phyloP scores from a whole-genome alignment of 2,329 filamentous ascomycete species.

The Penicillium hordei region DNA sequence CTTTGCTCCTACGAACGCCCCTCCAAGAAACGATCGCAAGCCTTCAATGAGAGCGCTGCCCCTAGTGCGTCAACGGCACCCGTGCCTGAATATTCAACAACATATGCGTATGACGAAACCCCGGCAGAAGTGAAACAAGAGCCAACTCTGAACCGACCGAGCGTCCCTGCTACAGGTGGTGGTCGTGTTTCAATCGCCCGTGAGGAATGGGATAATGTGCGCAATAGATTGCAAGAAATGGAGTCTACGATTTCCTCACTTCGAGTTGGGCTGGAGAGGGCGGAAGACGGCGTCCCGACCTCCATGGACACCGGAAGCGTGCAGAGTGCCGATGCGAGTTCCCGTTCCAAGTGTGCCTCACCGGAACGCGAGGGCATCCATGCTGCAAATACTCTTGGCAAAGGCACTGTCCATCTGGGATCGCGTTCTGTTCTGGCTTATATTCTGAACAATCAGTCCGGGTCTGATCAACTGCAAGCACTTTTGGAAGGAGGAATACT shows the following conservation, averaged over 20 bases:
- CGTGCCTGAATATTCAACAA: conserved; percentile 10
- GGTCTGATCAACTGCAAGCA: conserved; percentile 51
- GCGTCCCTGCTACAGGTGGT: conserved; percentile 17
- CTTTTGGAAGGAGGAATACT: conserved; percentile 61
- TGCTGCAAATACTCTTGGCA: conserved; percentile 59
- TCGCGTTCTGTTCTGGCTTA: conserved; percentile 63
- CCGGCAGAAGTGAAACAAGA: conserved; percentile 28
- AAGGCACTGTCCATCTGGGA: conserved; percentile 62
- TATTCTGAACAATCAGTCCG: conserved; percentile 56
- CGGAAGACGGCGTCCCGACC: conserved; percentile 32
- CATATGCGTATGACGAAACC: conserved; percentile 22
- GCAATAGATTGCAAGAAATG: conserved; percentile 45
- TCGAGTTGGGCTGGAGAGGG: conserved; percentile 41
- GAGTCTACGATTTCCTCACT: conserved; percentile 43
- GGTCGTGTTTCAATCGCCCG: conserved; percentile 42
- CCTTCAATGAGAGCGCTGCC: conserved; percentile 25
- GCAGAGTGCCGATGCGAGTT: conserved; percentile 33
- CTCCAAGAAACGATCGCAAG: conserved; percentile 44
- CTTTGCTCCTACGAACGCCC: conserved; percentile 52
- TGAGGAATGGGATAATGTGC: conserved; percentile 47
- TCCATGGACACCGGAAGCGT: conserved; percentile 32
- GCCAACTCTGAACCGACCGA: conserved; percentile 15
- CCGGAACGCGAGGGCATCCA: conserved; percentile 58
- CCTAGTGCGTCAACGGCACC: conserved; percentile 12
- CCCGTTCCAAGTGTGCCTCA: conserved; percentile 35